Evolutionary conservation across 2,329 filamentous ascomycete genomes (phyloP), one percentile per base, ranked within the genome.

Genomic region (Trichoderma citrinoviride): DNA sequence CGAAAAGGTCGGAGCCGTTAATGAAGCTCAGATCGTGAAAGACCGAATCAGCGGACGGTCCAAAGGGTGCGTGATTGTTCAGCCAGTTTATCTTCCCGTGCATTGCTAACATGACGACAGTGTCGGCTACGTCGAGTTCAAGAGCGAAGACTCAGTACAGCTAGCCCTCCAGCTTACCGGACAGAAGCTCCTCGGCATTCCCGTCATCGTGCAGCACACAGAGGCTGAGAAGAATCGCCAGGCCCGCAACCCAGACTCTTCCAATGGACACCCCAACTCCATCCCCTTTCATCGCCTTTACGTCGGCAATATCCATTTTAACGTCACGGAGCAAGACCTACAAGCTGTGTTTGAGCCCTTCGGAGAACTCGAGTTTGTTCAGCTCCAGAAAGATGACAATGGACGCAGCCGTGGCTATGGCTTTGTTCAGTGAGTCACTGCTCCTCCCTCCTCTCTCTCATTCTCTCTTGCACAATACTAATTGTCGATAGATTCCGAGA

Each of bases 201-300:
- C 95, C 66, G 96, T 99, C 77, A 99, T 99, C 74, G 96, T 94
- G 63, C 94, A 98, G 80, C 88, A 97, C 77, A 98, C 95, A 73
- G 95, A 99, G 84, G 96, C 95, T 76, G 96, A 99, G 79, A 99
- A 99, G 84, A 99, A 99, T 76, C 93, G 95, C 72, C 94, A 97
- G 83, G 92, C 93, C 69, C 92, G 94, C 71, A 94, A 87, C 69
- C 86, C 91, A 60, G 91, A 95, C 72, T 81, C 85, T 58, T 84
- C 85, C 70, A 87, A 84, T 70, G 82, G 80, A 66, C 87, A 92
- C 71, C 88, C 90, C 66, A 93, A 93, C 76, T 90, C 91, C 67
- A 90, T 96, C 66, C 95, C 95, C 25, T 98, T 98, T 82, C 95
- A 99, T 80, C 91, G 96, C 71, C 90, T 99, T 66, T 99, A 98